Percentiles rank a stretch among this genome's conserved stretches.
Evolutionary conservation across 2,329 filamentous ascomycete species (phyloP).

Genomic region (Ophiocordyceps robertsii): DNA sequence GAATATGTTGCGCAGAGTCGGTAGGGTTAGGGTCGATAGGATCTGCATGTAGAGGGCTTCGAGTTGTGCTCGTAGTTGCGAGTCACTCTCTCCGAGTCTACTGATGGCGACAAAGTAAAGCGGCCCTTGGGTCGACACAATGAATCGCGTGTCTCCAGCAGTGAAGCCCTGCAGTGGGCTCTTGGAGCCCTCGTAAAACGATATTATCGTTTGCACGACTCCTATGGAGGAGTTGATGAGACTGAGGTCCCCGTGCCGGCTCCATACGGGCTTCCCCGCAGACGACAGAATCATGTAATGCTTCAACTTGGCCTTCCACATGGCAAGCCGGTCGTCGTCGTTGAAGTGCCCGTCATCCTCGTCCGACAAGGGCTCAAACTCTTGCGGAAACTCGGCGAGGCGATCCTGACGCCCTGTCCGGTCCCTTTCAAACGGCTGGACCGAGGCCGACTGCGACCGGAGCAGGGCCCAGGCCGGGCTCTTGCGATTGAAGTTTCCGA

Average conservation of each 20-base stretch:
- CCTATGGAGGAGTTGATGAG: constrained; percentile 91
- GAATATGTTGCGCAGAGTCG: constrained; percentile 76
- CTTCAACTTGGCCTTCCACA: constrained; percentile 89
- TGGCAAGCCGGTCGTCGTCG: constrained; percentile 47
- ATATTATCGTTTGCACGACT: constrained; percentile 93
- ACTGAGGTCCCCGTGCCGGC: constrained; percentile 78
- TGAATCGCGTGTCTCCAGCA: constrained; percentile 75
- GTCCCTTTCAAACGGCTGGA: constrained; percentile 46
- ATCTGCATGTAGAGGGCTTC: constrained; percentile 98
- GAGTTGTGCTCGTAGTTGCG: constrained; percentile 74
- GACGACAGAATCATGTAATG: constrained; percentile 95
- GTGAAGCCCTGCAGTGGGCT: constrained; percentile 74
- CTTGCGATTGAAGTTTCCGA: constrained; percentile 52
- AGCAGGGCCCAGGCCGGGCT: constrained; percentile 58
- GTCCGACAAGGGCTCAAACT: constrained; percentile 65
- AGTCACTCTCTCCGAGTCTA: constrained; percentile 80
- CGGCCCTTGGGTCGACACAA: constrained; percentile 71
- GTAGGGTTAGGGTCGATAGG: constrained; percentile 83
- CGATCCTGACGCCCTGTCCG: constrained; percentile 32
- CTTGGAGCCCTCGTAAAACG: constrained; percentile 75
- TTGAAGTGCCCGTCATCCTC: constrained; percentile 25
- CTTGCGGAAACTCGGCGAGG: constrained; percentile 55
- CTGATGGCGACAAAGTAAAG: constrained; percentile 92
- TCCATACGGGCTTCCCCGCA: constrained; percentile 95
- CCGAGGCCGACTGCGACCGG: constrained; percentile 44